Percentiles rank a stretch among this genome's conserved stretches.
These are phyloP conservation scores for Skeletonema potamos DNA, from an alignment of 108 stramenopile species.

Conservation along the genomic window DNA sequence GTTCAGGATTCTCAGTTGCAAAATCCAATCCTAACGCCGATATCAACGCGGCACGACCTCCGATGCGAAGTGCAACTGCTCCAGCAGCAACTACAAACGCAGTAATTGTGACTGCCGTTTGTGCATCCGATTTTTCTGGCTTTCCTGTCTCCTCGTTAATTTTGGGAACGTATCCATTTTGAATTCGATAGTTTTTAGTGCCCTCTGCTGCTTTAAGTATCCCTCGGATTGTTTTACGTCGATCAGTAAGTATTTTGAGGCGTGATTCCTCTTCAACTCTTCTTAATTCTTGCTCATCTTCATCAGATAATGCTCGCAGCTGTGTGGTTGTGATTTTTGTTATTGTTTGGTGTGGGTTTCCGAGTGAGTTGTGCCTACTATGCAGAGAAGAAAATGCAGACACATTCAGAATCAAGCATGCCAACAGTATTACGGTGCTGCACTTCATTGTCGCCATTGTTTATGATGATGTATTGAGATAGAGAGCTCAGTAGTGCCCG, in stretches of 20 bases:
- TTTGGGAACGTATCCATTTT: constrained; percentile 54
- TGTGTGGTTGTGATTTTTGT: neutral
- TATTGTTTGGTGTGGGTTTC: neutral
- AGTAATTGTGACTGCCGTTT: constrained; percentile 71
- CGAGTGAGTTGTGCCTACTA: neutral
- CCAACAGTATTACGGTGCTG: neutral
- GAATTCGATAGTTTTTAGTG: constrained; percentile 51
- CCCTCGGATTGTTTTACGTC: constrained; percentile 65
- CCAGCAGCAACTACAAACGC: constrained; percentile 87
- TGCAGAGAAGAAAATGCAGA: neutral
- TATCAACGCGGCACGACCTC: constrained; percentile 86
- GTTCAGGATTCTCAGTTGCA: constrained; percentile 77
- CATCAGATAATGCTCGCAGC: constrained; percentile 3
- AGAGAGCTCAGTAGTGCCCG: no score
- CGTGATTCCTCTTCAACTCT: constrained; percentile 60
- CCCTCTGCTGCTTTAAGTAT: constrained; percentile 62
- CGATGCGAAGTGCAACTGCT: constrained; percentile 80
- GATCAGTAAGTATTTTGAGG: constrained; percentile 48
- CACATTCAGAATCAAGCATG: neutral
- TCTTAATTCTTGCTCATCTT: constrained; percentile 19
- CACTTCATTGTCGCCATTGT: constrained; percentile 38
- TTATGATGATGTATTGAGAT: neutral
- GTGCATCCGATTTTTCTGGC: constrained; percentile 63
- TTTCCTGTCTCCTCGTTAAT: constrained; percentile 59
- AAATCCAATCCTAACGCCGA: constrained; percentile 86